Conservation (phyloP, 768 basidiomycete genomes). For the Antrodiella citrinella region DNA sequence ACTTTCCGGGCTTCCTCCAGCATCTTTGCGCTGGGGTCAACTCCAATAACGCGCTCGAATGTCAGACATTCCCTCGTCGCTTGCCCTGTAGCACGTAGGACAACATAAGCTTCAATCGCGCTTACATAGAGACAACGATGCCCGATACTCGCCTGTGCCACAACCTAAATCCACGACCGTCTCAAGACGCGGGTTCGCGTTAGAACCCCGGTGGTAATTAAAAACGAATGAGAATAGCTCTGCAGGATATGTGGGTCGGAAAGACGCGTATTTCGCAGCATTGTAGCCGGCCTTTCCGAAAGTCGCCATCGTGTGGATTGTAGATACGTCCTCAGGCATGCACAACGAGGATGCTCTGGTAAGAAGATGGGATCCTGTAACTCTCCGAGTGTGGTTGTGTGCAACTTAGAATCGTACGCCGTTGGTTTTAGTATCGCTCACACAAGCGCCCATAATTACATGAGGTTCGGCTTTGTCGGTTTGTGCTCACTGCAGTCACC, state of each 20-base stretch:
- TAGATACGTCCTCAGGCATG: no score
- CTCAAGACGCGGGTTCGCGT: conserved; percentile 14
- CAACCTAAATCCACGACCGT: conserved; percentile 73
- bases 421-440: no score
- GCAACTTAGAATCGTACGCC: no score
- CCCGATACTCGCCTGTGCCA: conserved; percentile 70
- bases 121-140: no score
- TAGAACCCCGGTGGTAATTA: conserved; percentile 39
- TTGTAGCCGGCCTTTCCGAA: conserved; percentile 69
- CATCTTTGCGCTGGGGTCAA: conserved; percentile 76
- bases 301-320: conserved; percentile 56
- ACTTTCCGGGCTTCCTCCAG: conserved; percentile 39
- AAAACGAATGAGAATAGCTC: conserved; percentile 57
- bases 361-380: no score
- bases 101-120: no score
- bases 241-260: conserved; percentile 66
- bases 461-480: no score
- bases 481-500: no score
- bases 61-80: conserved; percentile 49
- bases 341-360: no score
- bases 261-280: conserved; percentile 55
- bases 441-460: no score
- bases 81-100: conserved; percentile 48
- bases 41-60: conserved; percentile 56
- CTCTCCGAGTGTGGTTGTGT: no score